phyloP scores from a whole-genome alignment of 805 yeast species.

The Ogataea naganishii region DNA sequence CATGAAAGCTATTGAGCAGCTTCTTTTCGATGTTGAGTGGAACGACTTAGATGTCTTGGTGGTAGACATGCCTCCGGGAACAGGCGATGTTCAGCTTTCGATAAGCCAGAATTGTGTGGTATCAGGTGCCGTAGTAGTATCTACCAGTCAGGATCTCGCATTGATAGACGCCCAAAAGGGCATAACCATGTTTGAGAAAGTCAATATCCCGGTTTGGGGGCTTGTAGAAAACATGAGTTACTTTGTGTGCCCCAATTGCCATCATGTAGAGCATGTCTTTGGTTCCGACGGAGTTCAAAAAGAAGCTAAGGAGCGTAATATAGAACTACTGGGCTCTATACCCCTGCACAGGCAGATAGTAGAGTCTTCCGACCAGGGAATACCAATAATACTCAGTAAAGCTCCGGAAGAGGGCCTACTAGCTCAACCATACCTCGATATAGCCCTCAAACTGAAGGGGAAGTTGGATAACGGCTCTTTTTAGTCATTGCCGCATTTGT shows the following conservation, averaged over 20 bases:
- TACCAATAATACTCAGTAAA: conserved; percentile 45
- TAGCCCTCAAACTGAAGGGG: conserved; percentile 33
- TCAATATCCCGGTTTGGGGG: conserved; percentile 64
- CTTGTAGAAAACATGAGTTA: conserved; percentile 79
- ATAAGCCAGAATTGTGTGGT: conserved; percentile 70
- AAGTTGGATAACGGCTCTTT: conserved; percentile 6
- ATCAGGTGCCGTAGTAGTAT: conserved; percentile 74
- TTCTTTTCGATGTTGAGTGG: conserved; percentile 82
- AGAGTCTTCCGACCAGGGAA: conserved; percentile 51
- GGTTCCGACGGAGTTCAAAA: conserved; percentile 54
- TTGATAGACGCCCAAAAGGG: conserved; percentile 75
- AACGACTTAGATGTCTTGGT: conserved; percentile 54
- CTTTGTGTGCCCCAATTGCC: conserved; percentile 67
- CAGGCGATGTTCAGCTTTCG: conserved; percentile 81
- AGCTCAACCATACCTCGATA: conserved; percentile 34
- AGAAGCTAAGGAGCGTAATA: conserved; percentile 35
- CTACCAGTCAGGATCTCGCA: conserved; percentile 85
- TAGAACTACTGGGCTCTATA: conserved; percentile 53
- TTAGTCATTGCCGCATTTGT: neutral
- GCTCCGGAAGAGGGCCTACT: conserved; percentile 22
- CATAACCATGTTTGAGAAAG: conserved; percentile 66
- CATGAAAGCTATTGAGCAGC: conserved; percentile 78
- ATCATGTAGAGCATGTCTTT: conserved; percentile 65
- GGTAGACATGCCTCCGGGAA: conserved; percentile 86
- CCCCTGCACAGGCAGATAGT: conserved; percentile 62